A percentile compares a stretch with the other conserved stretches of the same genome.
Conservation (phyloP, 2,329 filamentous ascomycete species). For the Aspergillus transmontanensis region DNA sequence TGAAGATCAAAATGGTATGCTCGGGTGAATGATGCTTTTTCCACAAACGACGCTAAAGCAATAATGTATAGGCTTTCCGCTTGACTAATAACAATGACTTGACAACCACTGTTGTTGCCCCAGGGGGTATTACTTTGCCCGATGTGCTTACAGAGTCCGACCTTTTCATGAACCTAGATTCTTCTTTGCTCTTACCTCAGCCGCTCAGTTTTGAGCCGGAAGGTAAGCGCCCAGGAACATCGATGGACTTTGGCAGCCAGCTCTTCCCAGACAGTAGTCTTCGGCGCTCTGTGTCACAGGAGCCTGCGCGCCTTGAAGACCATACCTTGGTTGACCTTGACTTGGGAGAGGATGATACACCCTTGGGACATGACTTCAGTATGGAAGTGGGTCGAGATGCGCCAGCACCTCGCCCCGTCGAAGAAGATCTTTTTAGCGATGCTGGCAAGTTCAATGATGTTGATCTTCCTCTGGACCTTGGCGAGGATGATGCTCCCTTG, state of each 20-base stretch:
- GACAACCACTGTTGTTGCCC: conserved; percentile 76
- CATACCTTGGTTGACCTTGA: conserved; percentile 75
- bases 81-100: conserved; percentile 94
- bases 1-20: conserved; percentile 97
- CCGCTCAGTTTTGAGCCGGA: conserved; percentile 55
- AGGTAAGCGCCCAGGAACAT: conserved; percentile 37
- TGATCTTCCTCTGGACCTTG: conserved; percentile 51
- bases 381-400: conserved; percentile 92
- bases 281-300: conserved; percentile 51
- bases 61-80: conserved; percentile 73
- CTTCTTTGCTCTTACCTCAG: conserved; percentile 78
- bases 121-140: conserved; percentile 83
- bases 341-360: conserved; percentile 65
- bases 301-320: conserved; percentile 60
- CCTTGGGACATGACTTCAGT: conserved; percentile 66
- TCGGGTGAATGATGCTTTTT: not conserved
- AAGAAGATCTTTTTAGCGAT: conserved; percentile 55
- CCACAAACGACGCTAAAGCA: conserved; percentile 34
- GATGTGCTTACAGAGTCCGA: conserved; percentile 94
- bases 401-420: conserved; percentile 65
- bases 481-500: conserved; percentile 49
- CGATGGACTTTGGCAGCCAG: conserved; percentile 69
- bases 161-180: conserved; percentile 80
- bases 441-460: conserved; percentile 67
- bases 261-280: conserved; percentile 69